Conservation (phyloP, 345 rosid species). For the Syzygium oleosum region DNA sequence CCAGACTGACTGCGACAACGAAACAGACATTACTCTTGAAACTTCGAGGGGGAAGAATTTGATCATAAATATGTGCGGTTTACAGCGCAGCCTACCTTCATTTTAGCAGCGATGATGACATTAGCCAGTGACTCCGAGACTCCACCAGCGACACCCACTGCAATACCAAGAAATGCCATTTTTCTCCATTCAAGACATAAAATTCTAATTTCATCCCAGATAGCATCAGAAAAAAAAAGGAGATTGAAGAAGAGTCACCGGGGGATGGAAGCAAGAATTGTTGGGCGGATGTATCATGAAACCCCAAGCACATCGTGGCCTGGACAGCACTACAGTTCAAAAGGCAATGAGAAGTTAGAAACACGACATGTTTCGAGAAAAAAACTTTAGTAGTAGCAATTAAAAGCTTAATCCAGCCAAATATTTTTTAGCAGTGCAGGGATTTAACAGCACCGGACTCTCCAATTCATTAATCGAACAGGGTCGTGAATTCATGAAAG, state of each 20-base stretch:
- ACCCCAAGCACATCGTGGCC: slow-evolving; percentile 53
- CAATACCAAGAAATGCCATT: background rate
- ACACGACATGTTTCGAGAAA: background rate
- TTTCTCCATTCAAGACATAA: background rate
- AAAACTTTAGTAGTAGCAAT: background rate
- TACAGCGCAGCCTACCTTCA: slow-evolving; percentile 20
- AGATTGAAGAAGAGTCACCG: slow-evolving; percentile 11
- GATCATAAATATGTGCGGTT: background rate
- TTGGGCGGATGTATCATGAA: slow-evolving; percentile 42
- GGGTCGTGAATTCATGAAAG: background rate
- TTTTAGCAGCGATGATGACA: slow-evolving; percentile 24
- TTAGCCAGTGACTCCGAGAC: slow-evolving; percentile 28
- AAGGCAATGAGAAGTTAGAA: background rate
- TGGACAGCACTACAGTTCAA: slow-evolving; percentile 28
- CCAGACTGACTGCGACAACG: slow-evolving; percentile 29
- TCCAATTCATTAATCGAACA: background rate
- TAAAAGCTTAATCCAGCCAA: background rate
- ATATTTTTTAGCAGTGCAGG: background rate
- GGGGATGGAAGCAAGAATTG: slow-evolving; percentile 20
- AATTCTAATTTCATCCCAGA: background rate
- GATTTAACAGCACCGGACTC: background rate
- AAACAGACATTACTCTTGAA: background rate
- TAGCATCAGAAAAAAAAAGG: background rate
- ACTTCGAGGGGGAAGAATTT: background rate
- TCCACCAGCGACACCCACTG: slow-evolving; percentile 22